Conservation (phyloP, 2,329 filamentous ascomycete species). For the Colletotrichum sp. region DNA sequence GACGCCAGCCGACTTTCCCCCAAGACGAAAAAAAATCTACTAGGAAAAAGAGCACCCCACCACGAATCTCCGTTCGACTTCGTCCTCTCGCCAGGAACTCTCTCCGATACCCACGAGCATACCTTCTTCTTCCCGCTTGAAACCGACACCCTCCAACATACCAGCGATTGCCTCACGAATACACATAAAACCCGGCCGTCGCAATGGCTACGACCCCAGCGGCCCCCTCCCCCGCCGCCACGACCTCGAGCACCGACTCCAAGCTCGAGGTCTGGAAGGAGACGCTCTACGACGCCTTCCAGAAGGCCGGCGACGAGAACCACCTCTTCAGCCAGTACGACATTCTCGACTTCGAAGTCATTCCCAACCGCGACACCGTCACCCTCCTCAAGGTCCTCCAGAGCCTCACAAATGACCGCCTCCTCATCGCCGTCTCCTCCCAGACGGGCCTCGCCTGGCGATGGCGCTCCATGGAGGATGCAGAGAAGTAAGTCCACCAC, state of each 20-base stretch:
- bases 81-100: neutral
- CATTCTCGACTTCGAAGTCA: constrained; percentile 60
- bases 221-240: constrained; percentile 19
- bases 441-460: constrained; percentile 59
- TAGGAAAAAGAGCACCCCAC: neutral
- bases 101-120: neutral
- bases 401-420: constrained; percentile 63
- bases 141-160: neutral
- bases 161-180: neutral
- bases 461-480: constrained; percentile 63
- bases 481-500: constrained; percentile 57
- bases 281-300: constrained; percentile 61
- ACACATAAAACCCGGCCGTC: neutral
- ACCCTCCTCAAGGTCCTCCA: constrained; percentile 62
- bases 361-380: constrained; percentile 60
- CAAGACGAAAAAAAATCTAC: neutral
- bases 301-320: constrained; percentile 51
- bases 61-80: neutral
- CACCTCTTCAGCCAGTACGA: constrained; percentile 66
- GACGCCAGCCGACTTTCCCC: neutral
- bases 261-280: constrained; percentile 60
- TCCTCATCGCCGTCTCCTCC: constrained; percentile 56
- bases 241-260: constrained; percentile 26
- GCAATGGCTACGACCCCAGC: constrained; percentile 11
- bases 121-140: neutral